These are phyloP conservation scores for Tricholoma terreum DNA, from an alignment of 768 basidiomycete genomes.

Conservation along the genomic window DNA sequence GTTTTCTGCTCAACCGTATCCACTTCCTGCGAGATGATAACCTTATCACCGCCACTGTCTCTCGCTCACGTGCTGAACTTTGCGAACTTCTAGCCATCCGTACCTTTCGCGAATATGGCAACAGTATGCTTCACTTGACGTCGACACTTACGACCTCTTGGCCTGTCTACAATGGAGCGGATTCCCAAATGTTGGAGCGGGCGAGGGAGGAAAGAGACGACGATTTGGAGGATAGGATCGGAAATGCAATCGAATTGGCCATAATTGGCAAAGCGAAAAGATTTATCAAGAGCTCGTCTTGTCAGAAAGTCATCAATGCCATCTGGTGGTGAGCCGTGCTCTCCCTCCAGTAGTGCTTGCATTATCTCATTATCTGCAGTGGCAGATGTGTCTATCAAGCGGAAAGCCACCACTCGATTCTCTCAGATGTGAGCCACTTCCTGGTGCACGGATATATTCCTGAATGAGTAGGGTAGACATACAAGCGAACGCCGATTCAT, in stretches of 20 bases:
- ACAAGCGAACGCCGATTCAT: constrained; percentile 88
- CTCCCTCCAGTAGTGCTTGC: background rate
- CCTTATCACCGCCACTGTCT: constrained; percentile 66
- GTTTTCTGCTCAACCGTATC: constrained; percentile 82
- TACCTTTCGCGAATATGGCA: constrained; percentile 68
- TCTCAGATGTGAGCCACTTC: constrained; percentile 68
- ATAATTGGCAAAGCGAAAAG: constrained; percentile 83
- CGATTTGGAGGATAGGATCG: constrained; percentile 74
- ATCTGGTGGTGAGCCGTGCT: constrained; percentile 64
- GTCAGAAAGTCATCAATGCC: constrained; percentile 85
- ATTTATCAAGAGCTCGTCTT: constrained; percentile 87
- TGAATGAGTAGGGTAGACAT: constrained; percentile 53
- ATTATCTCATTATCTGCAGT: constrained; percentile 32
- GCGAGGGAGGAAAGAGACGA: constrained; percentile 65
- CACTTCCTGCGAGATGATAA: constrained; percentile 81
- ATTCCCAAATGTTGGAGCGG: constrained; percentile 50
- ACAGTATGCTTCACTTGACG: constrained; percentile 65
- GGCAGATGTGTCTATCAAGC: constrained; percentile 92
- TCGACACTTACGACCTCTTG: constrained; percentile 75
- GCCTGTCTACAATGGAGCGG: constrained; percentile 78
- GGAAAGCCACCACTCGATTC: constrained; percentile 81
- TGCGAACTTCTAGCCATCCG: constrained; percentile 91
- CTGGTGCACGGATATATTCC: background rate
- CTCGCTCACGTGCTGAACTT: constrained; percentile 70
- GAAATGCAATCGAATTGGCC: constrained; percentile 92